Base-by-base conservation (phyloP, 805 yeast species). In the Metschnikowia bowlesiae region DNA sequence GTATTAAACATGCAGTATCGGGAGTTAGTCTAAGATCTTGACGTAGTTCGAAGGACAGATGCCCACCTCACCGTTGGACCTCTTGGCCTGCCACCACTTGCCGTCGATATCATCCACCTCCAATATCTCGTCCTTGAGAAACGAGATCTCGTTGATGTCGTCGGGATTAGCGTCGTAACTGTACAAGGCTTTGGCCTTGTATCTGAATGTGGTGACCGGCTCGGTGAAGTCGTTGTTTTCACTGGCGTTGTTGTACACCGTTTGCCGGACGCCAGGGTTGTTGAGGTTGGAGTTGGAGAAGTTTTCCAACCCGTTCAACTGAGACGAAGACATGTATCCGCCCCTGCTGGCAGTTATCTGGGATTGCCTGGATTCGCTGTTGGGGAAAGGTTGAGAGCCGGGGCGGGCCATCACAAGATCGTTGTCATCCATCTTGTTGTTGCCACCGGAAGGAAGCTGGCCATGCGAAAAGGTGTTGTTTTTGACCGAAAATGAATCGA, bases 1-100 rank as follows among this genome's bases (percentile, higher is more conserved):
- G 32, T 41, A 41, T 32, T 42, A 31, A 40, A 22, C 37, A 42
- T 42, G 45, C 45, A 22, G 37, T 13, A 42, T 14, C 18, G n/a
- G 30, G 22, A 38, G 22, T 37, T 32, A 68, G 54, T 78, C 83
- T 50, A 85, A 71, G 53, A 90, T 74, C 67, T 88, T 88, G 44
- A 92, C 91, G 64, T 92, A 92, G 68, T 92, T 94, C 61, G 96
- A 85, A 46, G 99, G 98, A 68, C 96, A 90, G 61, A 92, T 92
- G 58, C 98, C 99, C 40, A 89, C 87, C 66, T 90, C 94, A 33
- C 99, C 99, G 58, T 82, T 86, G 8, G 85, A 77, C 62, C 91
- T 81, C 66, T 87, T 82, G 38, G 96, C 97, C 70, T 90, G 96
- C 98, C 98, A 92, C 99, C 99, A 92, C 70, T 95, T 84, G 42